Conservation (phyloP, 371 early-diverging fungal species). For the Blakeslea trispora region DNA sequence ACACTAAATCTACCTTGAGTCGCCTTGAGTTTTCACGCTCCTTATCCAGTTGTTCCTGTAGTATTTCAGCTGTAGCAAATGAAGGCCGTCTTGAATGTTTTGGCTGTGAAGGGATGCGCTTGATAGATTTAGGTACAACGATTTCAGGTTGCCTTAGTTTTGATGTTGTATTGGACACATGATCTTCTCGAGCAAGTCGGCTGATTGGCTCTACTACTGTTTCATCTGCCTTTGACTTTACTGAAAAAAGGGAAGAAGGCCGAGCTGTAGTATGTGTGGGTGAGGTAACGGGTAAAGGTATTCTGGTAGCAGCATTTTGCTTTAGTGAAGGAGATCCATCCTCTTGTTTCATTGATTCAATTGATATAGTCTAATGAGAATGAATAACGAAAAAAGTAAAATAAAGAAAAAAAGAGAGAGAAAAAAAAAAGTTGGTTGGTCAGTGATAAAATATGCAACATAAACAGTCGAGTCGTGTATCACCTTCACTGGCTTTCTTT, state of each 20-base stretch:
- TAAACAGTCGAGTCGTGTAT: no score
- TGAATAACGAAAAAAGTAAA: conserved; percentile 1
- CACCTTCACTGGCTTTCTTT: conserved; percentile 19
- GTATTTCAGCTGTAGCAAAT: conserved; percentile 19
- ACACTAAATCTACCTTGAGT: conserved; percentile 22
- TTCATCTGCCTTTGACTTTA: conserved; percentile 5
- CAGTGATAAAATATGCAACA: no score
- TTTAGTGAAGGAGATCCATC: background rate
- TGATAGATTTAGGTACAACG: conserved; percentile 18
- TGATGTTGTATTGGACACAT: conserved; percentile 11
- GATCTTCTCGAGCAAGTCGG: conserved; percentile 8
- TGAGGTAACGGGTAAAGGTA: conserved; percentile 11
- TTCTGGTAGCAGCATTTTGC: conserved; percentile 7
- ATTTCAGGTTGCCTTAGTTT: conserved; percentile 26
- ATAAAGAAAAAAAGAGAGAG: background rate
- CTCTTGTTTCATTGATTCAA: conserved; percentile 13
- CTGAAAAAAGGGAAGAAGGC: no score
- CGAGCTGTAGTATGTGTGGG: background rate
- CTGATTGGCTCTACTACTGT: conserved; percentile 10
- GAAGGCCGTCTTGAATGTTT: conserved; percentile 8
- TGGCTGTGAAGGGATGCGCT: conserved; percentile 1
- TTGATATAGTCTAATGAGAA: background rate
- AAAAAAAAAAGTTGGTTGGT: conserved; percentile 1
- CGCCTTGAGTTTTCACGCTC: conserved; percentile 24
- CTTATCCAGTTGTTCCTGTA: conserved; percentile 30